Evolutionary conservation across 148 eudicot genomes (phyloP), one percentile per base, ranked within the genome.

Genomic region (Fagopyrum tataricum): DNA sequence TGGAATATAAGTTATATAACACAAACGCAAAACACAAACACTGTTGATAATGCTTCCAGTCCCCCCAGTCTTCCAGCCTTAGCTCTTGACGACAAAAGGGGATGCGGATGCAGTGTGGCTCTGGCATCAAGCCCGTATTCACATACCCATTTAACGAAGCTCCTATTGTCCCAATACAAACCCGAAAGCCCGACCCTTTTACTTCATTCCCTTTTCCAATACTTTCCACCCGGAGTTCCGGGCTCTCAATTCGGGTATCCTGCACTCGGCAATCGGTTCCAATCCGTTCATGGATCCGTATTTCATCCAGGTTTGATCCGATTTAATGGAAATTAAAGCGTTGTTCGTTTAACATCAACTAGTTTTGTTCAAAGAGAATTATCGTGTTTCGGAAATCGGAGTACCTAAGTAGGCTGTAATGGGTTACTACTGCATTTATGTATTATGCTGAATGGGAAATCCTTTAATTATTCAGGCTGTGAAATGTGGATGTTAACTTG

Each of bases 231-330:
- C 69, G 42, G 43, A 64, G 37, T 37, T 39, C 69, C 69, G 20
- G 69, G 39, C 39, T 64, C 69, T 39, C 69, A 64, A 37, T 12
- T 64, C 69, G 67, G 39, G 67, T 26, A 24, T 11, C 67, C 40
- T 4, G 17, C 67, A 23, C 37, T 13, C 67, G 31, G 67, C 67
- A 5, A 31, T 15, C 69, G 43, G 44, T 37, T 64, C 8, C 6
- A 43, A 37, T 26, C 69, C 44, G 39, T 64, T 43, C 69, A 39
- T 39, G 42, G 44, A 64, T 6, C 43, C 69, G 44, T 39, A 64
- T 64, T 37, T 64, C 69, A 42, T 64, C 44, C 69, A 64, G 69
- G 69, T 64, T 64, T 39, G 69, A 8, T 37, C 41, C 61, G 26
- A 15, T 37, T 4, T 4, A 64, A 64, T 64, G 43, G 69, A 64